Evolutionary conservation across 1,139 yeast species (phyloP), one percentile per base, ranked within the genome.

Genomic region (Debaryomyces psychrophilus): DNA sequence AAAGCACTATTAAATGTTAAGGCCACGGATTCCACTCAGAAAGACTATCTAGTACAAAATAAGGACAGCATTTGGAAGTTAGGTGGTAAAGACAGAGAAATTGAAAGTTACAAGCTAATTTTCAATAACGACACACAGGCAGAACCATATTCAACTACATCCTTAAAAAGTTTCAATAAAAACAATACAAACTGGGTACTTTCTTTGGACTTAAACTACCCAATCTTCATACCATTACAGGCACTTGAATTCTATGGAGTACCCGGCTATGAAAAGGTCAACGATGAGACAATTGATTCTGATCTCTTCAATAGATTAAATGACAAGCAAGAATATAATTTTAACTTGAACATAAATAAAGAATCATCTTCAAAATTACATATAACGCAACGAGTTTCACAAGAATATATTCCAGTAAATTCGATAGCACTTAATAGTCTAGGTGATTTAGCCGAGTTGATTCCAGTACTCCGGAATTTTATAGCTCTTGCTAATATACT

Each of bases 401-500:
- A 42, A 36, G 44, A 42, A 15, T 42, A 42, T 44, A 50, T 65
- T 2, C 55, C 61, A 7, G 48, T 71, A n/a, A 54, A 51, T 11
- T 51, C 61, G 8, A 31, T 70, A 4, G 50, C 55, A 1, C 52
- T 72, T 12, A 54, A 56, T 22, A 60, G 57, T 26, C 44, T 71
- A 17, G 45, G 48, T 7, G 68, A 65, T 28, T 56, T 73, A 2
- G 50, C 67, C 0, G 51, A 49, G 8, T 44, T 72, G 14, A 43
- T 74, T 3, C 64, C 69, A 1, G 54, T 65, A 0, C 55, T 71
- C 14, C 57, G 79, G 12, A 73, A 68, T 51, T 66, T 61, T 40
- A 45, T 68, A 22, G 64, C 67, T 1, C 53, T 73, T 15, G 49
- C 62, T 8, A 67, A 62, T 27, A 29, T 53, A 11, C 25, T 47